Percentiles rank a stretch among this genome's conserved stretches.
Conservation (phyloP, 176 grass and related monocot genomes). For the Calamus simplicifolius region DNA sequence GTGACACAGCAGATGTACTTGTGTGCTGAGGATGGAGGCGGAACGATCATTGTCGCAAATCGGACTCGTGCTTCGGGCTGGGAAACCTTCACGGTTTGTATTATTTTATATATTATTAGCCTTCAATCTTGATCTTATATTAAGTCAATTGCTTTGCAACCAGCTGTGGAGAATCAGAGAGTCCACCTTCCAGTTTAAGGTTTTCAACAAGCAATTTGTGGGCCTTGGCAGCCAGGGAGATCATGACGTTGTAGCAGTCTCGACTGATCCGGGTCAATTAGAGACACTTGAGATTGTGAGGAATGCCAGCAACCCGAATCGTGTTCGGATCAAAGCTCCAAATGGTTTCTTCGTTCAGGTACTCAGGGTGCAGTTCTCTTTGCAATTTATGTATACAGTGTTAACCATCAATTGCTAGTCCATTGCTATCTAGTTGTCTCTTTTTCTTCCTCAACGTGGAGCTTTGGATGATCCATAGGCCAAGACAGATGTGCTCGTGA, state of each 20-base stretch:
- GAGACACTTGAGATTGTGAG: conserved; percentile 53
- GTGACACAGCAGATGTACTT: conserved; percentile 30
- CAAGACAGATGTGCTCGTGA: conserved; percentile 32
- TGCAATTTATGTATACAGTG: too few relatives aligned
- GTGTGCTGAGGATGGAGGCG: conserved; percentile 47
- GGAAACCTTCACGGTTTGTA: conserved; percentile 65
- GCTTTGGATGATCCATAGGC: conserved; percentile 4
- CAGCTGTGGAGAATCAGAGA: conserved; percentile 62
- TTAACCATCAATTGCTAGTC: too few relatives aligned
- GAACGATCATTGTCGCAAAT: conserved; percentile 35
- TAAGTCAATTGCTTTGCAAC: neutral
- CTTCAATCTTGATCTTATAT: neutral
- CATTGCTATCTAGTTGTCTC: too few relatives aligned
- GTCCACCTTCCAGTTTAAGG: conserved; percentile 39
- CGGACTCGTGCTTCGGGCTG: conserved; percentile 34
- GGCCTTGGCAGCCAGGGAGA: conserved; percentile 22
- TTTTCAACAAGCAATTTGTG: conserved; percentile 36
- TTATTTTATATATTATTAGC: too few relatives aligned
- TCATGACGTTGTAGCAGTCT: conserved; percentile 25
- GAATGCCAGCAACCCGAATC: conserved; percentile 9
- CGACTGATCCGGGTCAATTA: conserved; percentile 13
- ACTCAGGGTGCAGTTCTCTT: neutral
- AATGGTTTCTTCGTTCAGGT: conserved; percentile 66
- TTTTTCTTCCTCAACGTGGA: too few relatives aligned
- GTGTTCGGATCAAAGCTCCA: conserved; percentile 37